Conservation (phyloP, 2,329 filamentous ascomycete genomes). For the Sarocladiaceae sp. region DNA sequence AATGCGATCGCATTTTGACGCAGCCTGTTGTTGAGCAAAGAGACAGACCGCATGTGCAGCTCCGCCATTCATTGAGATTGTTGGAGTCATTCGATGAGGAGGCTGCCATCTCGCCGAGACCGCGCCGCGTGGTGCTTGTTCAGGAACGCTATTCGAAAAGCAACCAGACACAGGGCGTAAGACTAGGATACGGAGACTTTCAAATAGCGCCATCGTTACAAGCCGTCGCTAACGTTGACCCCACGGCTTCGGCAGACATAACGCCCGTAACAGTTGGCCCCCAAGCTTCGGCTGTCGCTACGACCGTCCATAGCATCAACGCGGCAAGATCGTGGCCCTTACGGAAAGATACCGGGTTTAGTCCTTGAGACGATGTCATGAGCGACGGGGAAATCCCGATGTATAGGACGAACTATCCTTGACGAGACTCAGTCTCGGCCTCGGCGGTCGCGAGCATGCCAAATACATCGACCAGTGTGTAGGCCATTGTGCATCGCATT, state of each 20-base stretch:
- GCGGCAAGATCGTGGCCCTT: too few species aligned
- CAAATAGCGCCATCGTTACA: neutral
- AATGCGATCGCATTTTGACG: neutral
- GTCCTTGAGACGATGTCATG: too few species aligned
- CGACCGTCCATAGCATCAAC: neutral
- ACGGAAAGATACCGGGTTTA: too few species aligned
- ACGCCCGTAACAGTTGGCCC: neutral
- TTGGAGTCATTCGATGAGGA: neutral
- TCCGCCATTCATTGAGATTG: slow-evolving; percentile 6
- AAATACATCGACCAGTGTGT: too few species aligned
- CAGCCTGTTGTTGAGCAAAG: too few species aligned
- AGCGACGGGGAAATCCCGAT: too few species aligned
- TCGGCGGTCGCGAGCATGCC: too few species aligned
- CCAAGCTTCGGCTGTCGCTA: slow-evolving; percentile 1
- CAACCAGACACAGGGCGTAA: neutral
- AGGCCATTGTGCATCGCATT: too few species aligned
- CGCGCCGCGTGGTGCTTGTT: neutral
- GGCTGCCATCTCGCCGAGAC: neutral
- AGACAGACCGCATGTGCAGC: too few species aligned
- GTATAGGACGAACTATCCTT: too few species aligned
- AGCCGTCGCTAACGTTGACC: neutral
- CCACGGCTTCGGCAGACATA: neutral
- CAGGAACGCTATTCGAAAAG: neutral
- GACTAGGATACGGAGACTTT: neutral
- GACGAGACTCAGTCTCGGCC: too few species aligned